Conservation (phyloP, 176 grass and related monocot genomes). For the Themeda triandra region DNA sequence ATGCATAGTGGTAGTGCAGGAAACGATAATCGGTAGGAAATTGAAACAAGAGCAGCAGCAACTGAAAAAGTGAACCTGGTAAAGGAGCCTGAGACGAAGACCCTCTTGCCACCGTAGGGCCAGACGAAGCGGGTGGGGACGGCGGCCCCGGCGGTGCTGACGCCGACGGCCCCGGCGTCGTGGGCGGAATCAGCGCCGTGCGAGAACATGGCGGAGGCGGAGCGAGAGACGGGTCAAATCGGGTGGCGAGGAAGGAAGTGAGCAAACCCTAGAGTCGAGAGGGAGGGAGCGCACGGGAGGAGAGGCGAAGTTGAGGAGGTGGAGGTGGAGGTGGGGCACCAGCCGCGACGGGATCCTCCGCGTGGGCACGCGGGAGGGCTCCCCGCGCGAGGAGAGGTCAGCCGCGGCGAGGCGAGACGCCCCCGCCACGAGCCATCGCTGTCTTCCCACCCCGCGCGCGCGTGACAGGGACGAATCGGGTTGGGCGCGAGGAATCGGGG, state of each 20-base stretch:
- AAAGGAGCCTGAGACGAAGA: slow-evolving; percentile 82
- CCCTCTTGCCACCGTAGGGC: slow-evolving; percentile 89
- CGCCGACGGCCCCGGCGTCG: slow-evolving; percentile 40
- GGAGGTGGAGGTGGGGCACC: neutral
- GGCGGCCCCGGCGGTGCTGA: slow-evolving; percentile 22
- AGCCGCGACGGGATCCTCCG: slow-evolving; percentile 73
- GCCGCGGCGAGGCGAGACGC: slow-evolving; percentile 19
- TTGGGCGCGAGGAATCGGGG: neutral
- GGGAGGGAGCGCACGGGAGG: neutral
- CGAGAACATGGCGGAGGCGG: slow-evolving; percentile 57
- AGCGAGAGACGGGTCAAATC: no score
- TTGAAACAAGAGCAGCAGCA: neutral
- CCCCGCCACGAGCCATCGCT: slow-evolving; percentile 17
- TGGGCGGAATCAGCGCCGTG: slow-evolving; percentile 58
- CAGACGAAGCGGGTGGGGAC: slow-evolving; percentile 71
- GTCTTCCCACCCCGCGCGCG: neutral
- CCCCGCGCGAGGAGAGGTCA: slow-evolving; percentile 60
- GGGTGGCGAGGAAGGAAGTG: neutral
- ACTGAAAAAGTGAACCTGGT: slow-evolving; percentile 5
- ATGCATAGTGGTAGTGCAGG: neutral
- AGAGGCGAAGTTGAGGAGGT: neutral
- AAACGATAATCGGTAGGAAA: neutral
- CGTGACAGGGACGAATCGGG: neutral
- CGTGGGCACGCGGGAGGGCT: slow-evolving; percentile 44
- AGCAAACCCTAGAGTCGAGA: slow-evolving; percentile 55